A percentile compares a stretch with the other conserved stretches of the same genome.
These are phyloP conservation scores for Aphelidium insulamus DNA, from an alignment of 371 early-diverging fungal genomes.

Conservation along the genomic window DNA sequence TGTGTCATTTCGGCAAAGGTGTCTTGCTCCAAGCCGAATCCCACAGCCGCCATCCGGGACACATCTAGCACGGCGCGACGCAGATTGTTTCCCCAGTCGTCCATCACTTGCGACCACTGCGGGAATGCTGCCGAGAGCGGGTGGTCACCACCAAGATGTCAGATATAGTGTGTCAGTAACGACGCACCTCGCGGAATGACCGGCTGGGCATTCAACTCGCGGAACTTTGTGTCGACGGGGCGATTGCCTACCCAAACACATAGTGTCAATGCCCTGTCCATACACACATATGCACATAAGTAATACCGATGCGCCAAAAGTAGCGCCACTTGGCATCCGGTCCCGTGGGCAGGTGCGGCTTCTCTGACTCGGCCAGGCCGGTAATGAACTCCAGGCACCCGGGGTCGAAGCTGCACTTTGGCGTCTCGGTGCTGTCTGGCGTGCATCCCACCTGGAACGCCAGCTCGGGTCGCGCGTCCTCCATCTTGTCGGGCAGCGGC, in stretches of 20 bases:
- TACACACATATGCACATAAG: background rate
- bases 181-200: conserved; percentile 27
- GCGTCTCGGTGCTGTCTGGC: conserved; percentile 35
- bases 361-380: conserved; percentile 14
- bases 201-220: conserved; percentile 27
- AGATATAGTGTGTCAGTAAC: background rate
- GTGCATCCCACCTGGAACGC: conserved; percentile 37
- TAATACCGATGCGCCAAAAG: conserved; percentile 27
- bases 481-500: conserved; percentile 21
- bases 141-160: conserved; percentile 12
- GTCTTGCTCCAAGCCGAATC: conserved; percentile 22
- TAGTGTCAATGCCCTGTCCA: conserved; percentile 1
- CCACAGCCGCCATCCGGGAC: conserved; percentile 33
- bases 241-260: conserved; percentile 12
- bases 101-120: conserved; percentile 25
- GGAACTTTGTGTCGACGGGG: conserved; percentile 27
- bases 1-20: conserved; percentile 22
- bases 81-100: conserved; percentile 32
- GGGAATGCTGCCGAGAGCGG: conserved; percentile 10
- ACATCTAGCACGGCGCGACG: conserved; percentile 21
- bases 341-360: conserved; percentile 15
- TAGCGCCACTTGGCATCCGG: conserved; percentile 51
- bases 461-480: conserved; percentile 32
- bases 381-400: conserved; percentile 25
- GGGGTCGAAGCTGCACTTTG: conserved; percentile 31